These are phyloP conservation scores for Aspergillus novoparasiticus DNA, from an alignment of 2,329 filamentous ascomycete species.

Conservation along the genomic window DNA sequence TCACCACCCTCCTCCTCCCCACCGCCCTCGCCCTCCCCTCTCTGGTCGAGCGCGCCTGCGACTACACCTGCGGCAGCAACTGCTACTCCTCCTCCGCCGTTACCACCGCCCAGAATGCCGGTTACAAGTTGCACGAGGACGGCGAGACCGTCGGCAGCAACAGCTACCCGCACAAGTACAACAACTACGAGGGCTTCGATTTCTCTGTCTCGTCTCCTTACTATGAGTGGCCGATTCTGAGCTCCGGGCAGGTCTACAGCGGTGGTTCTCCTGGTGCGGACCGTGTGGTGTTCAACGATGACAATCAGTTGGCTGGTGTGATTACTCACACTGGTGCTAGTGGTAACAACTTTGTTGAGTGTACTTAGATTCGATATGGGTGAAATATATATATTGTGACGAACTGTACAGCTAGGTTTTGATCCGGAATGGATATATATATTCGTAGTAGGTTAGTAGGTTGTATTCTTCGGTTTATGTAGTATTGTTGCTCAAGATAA, in stretches of 20 bases:
- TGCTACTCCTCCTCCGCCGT: conserved; percentile 57
- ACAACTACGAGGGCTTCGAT: conserved; percentile 65
- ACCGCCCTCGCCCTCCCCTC: conserved; percentile 28
- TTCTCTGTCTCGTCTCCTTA: conserved; percentile 62
- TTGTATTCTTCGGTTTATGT: background rate
- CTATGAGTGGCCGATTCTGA: conserved; percentile 65
- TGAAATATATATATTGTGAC: background rate
- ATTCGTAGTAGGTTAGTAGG: background rate
- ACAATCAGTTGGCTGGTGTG: conserved; percentile 60
- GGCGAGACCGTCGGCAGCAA: conserved; percentile 39
- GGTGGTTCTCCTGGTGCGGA: conserved; percentile 68
- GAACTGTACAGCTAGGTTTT: background rate
- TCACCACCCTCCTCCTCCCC: conserved; percentile 24
- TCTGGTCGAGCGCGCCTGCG: conserved; percentile 43
- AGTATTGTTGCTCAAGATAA: background rate
- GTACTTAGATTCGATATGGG: conserved; percentile 30
- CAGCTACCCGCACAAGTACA: conserved; percentile 61
- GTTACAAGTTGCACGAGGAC: conserved; percentile 53
- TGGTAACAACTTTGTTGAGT: conserved; percentile 70
- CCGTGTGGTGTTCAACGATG: conserved; percentile 64
- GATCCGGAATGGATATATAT: background rate
- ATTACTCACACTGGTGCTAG: conserved; percentile 73
- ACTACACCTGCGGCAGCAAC: conserved; percentile 56
- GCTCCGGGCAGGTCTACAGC: conserved; percentile 52
- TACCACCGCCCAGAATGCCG: conserved; percentile 52